phyloP scores from a whole-genome alignment of 805 yeast genomes.

The Yamadazyma endophytica region DNA sequence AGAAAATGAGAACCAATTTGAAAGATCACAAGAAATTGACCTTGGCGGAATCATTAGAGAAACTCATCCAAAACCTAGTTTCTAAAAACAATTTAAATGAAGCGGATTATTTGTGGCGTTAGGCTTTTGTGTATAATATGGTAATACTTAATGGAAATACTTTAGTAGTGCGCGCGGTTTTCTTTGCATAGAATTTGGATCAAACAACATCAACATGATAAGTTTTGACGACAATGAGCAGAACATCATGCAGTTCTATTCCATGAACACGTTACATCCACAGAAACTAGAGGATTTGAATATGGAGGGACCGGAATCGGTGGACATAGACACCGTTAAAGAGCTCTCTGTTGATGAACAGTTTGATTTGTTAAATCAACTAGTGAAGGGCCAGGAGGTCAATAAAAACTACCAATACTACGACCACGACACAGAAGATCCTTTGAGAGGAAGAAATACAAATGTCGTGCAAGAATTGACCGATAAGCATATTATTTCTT shows the following conservation, averaged over 20 bases:
- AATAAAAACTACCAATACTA: constrained; percentile 4
- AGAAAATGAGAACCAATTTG: constrained; percentile 50
- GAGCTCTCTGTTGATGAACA: constrained; percentile 24
- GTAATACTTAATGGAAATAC: no score
- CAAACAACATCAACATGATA: no score
- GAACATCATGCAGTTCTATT: constrained; percentile 26
- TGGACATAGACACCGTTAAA: constrained; percentile 17
- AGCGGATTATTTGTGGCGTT: constrained; percentile 7
- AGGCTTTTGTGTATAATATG: background rate
- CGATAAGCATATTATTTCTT: constrained; percentile 17
- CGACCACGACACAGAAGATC: constrained; percentile 28
- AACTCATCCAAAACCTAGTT: constrained; percentile 13
- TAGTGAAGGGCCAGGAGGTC: constrained; percentile 15
- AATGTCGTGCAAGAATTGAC: constrained; percentile 24
- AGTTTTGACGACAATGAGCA: constrained; percentile 27
- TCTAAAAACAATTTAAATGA: background rate
- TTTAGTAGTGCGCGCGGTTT: no score
- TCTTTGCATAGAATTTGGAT: no score
- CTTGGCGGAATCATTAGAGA: constrained; percentile 13
- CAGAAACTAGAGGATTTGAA: constrained; percentile 13
- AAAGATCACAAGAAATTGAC: constrained; percentile 31
- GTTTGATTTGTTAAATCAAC: constrained; percentile 23
- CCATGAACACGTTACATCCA: constrained; percentile 20
- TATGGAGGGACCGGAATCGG: constrained; percentile 10
- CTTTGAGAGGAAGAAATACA: constrained; percentile 26